Base-by-base conservation (phyloP, 148 eudicot genomes). In the Hydrangea macrophylla region DNA sequence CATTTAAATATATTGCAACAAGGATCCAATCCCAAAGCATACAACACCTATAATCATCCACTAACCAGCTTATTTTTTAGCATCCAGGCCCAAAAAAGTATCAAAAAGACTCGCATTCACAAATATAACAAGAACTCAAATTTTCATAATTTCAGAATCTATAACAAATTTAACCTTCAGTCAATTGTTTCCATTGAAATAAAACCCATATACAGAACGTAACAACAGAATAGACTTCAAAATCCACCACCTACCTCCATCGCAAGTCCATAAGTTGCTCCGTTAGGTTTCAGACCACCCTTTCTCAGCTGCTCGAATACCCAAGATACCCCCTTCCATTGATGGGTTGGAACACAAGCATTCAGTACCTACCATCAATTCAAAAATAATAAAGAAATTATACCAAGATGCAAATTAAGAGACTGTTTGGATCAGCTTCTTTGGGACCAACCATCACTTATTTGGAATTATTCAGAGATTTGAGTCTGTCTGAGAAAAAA, bases 321-420 rank as follows among this genome's bases (percentile, higher is more conserved):
- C 98, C 98, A 94, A 51, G 90, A 81, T 22, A 94, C 98, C 67
- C 97, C 98, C 72, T 83, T 90, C 98, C 98, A 94, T 39, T 94
- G 97, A 71, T 62, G 79, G 54, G 86, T 70, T 37, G 87, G 67
- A 70, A 89, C 82, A 83, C 98, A 94, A 60, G 96, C 96, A 84
- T 94, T 94, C 71, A 94, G 73, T 53, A 94, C 86, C 98, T 93
- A 25, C 23, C 64, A 75, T 7, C 67, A 54, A 40, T 61, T 44
- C 8, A 30, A 18, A 30, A 42, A 40, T 36, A 45, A 60, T 23
- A 23, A 39, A 55, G 27, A 69, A 31, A 45, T 60, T 17, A 73
- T n/a, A 10, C 18, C 10, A 7, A 32, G 25, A 6, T 7, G 28
- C 50, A 57, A 53, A 35, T 37, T 22, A 37, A 13, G n/a, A n/a